phyloP scores from a whole-genome alignment of 176 grass and related monocot genomes.

The Eleusine indica region DNA sequence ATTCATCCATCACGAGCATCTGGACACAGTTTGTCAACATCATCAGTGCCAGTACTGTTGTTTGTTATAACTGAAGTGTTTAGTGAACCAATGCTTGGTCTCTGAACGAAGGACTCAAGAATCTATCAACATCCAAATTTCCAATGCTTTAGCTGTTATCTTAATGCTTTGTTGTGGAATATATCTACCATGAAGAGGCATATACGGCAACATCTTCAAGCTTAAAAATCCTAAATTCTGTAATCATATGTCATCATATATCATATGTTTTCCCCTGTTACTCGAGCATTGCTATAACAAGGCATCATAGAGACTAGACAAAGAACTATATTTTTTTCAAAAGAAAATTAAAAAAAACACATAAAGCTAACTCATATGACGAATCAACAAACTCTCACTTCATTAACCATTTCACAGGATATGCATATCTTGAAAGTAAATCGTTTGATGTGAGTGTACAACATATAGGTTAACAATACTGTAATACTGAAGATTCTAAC shows the following conservation, averaged over 20 bases:
- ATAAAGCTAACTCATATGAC: background rate
- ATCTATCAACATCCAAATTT: constrained; percentile 13
- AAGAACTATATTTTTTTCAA: constrained; percentile 14
- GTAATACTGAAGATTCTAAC: constrained; percentile 7
- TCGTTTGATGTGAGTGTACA: background rate
- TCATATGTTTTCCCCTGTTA: constrained; percentile 7
- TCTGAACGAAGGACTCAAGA: background rate
- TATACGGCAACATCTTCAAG: constrained; percentile 16
- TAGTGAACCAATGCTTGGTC: background rate
- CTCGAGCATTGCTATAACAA: constrained; percentile 25
- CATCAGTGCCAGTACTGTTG: too few relatives aligned
- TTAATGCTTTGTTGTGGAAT: constrained; percentile 14
- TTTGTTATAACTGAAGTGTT: background rate
- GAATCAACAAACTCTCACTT: background rate
- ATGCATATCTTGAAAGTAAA: background rate
- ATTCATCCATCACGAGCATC: too few relatives aligned
- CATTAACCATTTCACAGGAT: background rate
- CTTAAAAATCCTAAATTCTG: background rate
- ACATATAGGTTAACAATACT: background rate
- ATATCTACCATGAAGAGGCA: constrained; percentile 11
- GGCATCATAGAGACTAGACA: constrained; percentile 14
- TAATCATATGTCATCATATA: background rate
- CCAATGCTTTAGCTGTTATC: constrained; percentile 14
- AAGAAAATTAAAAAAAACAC: background rate
- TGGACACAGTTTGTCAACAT: background rate